Conservation (phyloP, 148 eudicot genomes). For the Pharnaceum exiguum region DNA sequence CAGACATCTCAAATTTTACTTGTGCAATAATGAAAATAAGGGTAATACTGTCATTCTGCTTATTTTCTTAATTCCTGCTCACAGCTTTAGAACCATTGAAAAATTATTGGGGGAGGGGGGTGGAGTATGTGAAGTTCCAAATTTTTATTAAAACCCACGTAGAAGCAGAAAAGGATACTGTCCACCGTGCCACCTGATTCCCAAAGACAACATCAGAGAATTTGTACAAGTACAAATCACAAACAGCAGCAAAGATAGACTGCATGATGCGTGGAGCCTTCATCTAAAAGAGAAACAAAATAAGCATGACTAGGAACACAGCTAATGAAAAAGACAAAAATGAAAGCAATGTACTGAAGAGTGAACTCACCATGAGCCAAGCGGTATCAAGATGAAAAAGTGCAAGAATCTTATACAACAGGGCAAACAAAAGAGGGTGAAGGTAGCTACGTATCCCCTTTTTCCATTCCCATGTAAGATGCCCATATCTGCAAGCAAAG, state of each 20-base stretch:
- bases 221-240: slow-evolving; percentile 84
- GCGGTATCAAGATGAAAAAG: slow-evolving; percentile 72
- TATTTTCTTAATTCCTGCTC: no score
- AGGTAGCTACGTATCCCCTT: slow-evolving; percentile 78
- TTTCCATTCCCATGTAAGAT: slow-evolving; percentile 96
- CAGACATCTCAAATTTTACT: no score
- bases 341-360: no score
- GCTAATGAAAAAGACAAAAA: neutral
- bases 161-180: slow-evolving; percentile 66
- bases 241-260: slow-evolving; percentile 71
- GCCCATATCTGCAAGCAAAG: slow-evolving; percentile 60
- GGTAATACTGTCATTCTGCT: no score
- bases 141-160: no score
- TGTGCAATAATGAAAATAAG: no score
- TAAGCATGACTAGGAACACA: neutral
- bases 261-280: slow-evolving; percentile 78
- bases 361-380: slow-evolving; percentile 70
- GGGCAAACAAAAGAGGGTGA: slow-evolving; percentile 81
- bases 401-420: slow-evolving; percentile 71
- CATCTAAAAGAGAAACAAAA: slow-evolving; percentile 39
- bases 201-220: slow-evolving; percentile 55
- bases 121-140: no score
- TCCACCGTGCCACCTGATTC: slow-evolving; percentile 65
- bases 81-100: no score
- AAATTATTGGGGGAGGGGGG: no score